Evolutionary conservation across 495 filamentous ascomycete species (phyloP), one percentile per base, ranked within the genome.

Genomic region (Wilcoxina mikolae): DNA sequence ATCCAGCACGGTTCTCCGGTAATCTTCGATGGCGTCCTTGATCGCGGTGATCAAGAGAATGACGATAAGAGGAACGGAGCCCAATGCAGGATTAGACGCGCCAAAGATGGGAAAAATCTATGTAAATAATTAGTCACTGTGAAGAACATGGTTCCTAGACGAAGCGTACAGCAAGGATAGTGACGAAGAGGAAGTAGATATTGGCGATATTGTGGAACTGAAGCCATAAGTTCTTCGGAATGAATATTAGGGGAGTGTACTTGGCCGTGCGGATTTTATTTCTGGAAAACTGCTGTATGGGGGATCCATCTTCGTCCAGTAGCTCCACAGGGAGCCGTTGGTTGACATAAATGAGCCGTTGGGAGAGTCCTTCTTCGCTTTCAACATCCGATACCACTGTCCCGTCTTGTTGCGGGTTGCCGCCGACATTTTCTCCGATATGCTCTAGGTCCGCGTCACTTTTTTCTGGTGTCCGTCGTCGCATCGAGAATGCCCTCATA

Each of bases 191-290:
- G 75, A 99, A 99, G 69, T 95, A 99, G 35, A 96, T 80, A 68
- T 96, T 99, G 51, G 93, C 93, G 60, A 99, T 85, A 68, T 96
- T 96, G 70, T 96, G 89, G 67, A 99, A 96, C 68, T 99, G 93
- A 55, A 91, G 82, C 76, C 80, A 99, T 53, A 96, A 67, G 68
- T 99, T 95, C 70, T 96, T 95, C 9, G 93, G 93, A n/a, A 96
- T 69, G 71, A 99, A 99, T 59, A 84, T 93, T 50, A 99, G 70
- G 12, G 93, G 80, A 3, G 93, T 96, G 69, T 95, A 99, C 68
- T 95, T 96, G 49, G 93, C 84, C 2, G 93, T 99, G 33, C 93
- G 77, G 65, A 99, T 94, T 72, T 99, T 99, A 73, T 99, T 99
- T 54, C 91, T 74, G 33, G 82, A 76, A 68, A 81, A 99, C 31